These are phyloP conservation scores for Acarospora socialis DNA, from an alignment of 2,329 filamentous ascomycete species.

Conservation along the genomic window DNA sequence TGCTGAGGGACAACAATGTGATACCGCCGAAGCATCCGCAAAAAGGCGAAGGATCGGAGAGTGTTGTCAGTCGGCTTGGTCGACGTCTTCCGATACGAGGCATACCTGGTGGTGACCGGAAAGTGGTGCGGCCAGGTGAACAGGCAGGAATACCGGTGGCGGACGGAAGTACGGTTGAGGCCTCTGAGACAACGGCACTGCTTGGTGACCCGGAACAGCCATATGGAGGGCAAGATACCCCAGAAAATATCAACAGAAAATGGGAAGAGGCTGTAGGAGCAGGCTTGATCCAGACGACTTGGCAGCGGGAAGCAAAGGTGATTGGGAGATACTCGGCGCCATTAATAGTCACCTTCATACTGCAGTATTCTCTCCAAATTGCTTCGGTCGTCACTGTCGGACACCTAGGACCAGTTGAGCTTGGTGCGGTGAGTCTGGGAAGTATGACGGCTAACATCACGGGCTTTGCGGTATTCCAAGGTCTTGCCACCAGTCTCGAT, in stretches of 20 bases:
- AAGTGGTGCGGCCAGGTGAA: constrained; percentile 2
- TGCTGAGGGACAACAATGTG: constrained; percentile 46
- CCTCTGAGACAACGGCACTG: constrained; percentile 35
- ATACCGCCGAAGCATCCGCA: constrained; percentile 39
- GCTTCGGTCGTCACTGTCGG: constrained; percentile 68
- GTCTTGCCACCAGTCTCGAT: constrained; percentile 80
- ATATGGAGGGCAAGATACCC: constrained; percentile 34
- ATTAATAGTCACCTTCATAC: constrained; percentile 57
- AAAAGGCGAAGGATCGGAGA: constrained; percentile 16
- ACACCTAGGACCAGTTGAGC: constrained; percentile 54
- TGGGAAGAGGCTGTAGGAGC: constrained; percentile 77
- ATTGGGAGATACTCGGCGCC: constrained; percentile 57
- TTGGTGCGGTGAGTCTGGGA: constrained; percentile 53
- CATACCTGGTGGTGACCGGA: constrained; percentile 11
- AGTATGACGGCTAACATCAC: constrained; percentile 72
- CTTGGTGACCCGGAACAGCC: constrained; percentile 27
- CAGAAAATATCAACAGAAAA: constrained; percentile 51
- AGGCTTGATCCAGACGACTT: constrained; percentile 75
- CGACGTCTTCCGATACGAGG: constrained; percentile 20
- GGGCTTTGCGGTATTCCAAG: constrained; percentile 63
- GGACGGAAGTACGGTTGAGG: neutral
- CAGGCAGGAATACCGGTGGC: neutral
- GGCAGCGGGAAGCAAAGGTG: constrained; percentile 78
- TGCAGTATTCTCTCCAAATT: constrained; percentile 77
- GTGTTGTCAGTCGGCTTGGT: constrained; percentile 16